Conservation (phyloP, 164 flowering plant genomes). For the Sedum album region DNA sequence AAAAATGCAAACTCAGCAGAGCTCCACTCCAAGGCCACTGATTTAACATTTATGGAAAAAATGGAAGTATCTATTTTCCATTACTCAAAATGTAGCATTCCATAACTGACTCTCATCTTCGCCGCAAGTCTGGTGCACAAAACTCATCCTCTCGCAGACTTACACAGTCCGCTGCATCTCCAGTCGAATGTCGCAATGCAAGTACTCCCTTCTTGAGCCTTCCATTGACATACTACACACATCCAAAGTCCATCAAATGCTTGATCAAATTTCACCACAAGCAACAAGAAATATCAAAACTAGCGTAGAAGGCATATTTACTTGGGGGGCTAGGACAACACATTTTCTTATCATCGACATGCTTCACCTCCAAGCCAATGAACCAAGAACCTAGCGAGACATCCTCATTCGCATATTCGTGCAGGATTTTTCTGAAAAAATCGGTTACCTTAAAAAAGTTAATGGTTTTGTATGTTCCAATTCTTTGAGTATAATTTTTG, state of each 20-base stretch:
- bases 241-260: neutral
- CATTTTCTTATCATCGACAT: slow-evolving; percentile 79
- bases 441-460: neutral
- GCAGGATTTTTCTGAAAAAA: slow-evolving; percentile 61
- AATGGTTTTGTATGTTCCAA: too few relatives aligned
- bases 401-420: slow-evolving; percentile 87
- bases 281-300: neutral
- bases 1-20: too few relatives aligned
- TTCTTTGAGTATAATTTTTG: neutral
- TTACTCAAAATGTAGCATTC: slow-evolving; percentile 47
- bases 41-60: too few relatives aligned
- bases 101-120: slow-evolving; percentile 77
- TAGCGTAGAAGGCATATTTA: slow-evolving; percentile 15
- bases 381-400: slow-evolving; percentile 94
- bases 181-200: slow-evolving; percentile 95
- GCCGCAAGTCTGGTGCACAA: slow-evolving; percentile 82
- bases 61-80: neutral
- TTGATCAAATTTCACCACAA: neutral
- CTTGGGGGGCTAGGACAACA: slow-evolving; percentile 97
- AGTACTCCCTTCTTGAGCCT: slow-evolving; percentile 88
- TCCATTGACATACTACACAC: slow-evolving; percentile 87
- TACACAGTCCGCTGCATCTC: slow-evolving; percentile 96
- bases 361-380: slow-evolving; percentile 87
- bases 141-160: slow-evolving; percentile 75
- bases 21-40: too few relatives aligned